Conservation (phyloP, 768 basidiomycete genomes). For the Xanthoconium purpureum region DNA sequence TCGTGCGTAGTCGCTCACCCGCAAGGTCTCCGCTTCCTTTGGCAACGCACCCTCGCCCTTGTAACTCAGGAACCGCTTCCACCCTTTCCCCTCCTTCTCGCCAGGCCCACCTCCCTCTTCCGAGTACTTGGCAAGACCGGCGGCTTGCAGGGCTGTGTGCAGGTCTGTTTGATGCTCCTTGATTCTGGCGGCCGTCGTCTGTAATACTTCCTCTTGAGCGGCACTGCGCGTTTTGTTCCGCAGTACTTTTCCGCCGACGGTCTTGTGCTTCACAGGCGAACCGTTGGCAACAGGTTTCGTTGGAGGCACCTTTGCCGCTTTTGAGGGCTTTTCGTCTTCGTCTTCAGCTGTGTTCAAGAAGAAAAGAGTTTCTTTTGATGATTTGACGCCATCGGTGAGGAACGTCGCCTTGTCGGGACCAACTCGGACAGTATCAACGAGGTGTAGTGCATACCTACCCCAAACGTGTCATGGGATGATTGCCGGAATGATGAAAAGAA, state of each 20-base stretch:
- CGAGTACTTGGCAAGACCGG: conserved; percentile 80
- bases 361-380: conserved; percentile 83
- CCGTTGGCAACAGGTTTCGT: conserved; percentile 57
- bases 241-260: conserved; percentile 79
- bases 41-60: conserved; percentile 92
- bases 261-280: conserved; percentile 66
- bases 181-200: conserved; percentile 73
- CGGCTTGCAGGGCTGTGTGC: conserved; percentile 70
- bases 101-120: conserved; percentile 72
- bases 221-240: conserved; percentile 89
- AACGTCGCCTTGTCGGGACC: conserved; percentile 61
- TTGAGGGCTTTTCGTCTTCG: conserved; percentile 53
- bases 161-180: conserved; percentile 86
- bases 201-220: conserved; percentile 78
- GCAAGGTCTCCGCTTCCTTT: conserved; percentile 70
- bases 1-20: conserved; percentile 48
- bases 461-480: neutral
- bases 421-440: conserved; percentile 86
- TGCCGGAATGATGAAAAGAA: neutral
- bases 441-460: conserved; percentile 77
- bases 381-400: conserved; percentile 82
- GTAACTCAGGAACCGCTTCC: conserved; percentile 96
- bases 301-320: conserved; percentile 51
- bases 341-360: conserved; percentile 65
- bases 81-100: conserved; percentile 86